A percentile compares a stretch with the other conserved stretches of the same genome.
phyloP scores from a whole-genome alignment of 208 protist species.

The Trypanosoma caninum region DNA sequence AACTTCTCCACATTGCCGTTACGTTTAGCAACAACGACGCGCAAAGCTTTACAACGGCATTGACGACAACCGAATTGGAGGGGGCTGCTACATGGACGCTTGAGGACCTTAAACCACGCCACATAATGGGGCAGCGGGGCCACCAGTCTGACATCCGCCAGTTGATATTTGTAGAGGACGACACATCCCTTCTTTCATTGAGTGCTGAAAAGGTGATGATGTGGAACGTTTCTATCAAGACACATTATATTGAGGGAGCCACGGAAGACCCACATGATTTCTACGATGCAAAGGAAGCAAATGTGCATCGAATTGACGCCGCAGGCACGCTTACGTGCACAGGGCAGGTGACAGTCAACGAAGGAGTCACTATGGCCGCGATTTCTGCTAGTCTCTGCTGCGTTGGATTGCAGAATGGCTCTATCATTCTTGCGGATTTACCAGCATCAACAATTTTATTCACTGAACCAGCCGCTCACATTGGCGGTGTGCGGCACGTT shows the following conservation, averaged over 20 bases:
- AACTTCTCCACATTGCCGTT: slow-evolving; percentile 72
- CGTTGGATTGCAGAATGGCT: slow-evolving; percentile 69
- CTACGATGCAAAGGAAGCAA: slow-evolving; percentile 73
- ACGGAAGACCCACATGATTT: slow-evolving; percentile 53
- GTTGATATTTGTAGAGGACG: slow-evolving; percentile 77
- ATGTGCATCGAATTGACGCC: slow-evolving; percentile 44
- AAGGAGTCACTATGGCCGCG: slow-evolving; percentile 51
- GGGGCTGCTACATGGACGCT: slow-evolving; percentile 59
- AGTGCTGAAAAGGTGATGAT: slow-evolving; percentile 79
- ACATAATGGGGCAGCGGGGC: slow-evolving; percentile 51
- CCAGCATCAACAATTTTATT: slow-evolving; percentile 76
- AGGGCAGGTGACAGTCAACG: slow-evolving; percentile 41
- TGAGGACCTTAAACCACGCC: slow-evolving; percentile 54
- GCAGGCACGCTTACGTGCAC: slow-evolving; percentile 53
- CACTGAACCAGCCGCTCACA: slow-evolving; percentile 78
- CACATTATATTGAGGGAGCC: slow-evolving; percentile 31
- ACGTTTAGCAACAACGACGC: slow-evolving; percentile 84
- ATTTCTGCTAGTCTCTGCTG: slow-evolving; percentile 67
- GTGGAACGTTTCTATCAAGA: slow-evolving; percentile 60
- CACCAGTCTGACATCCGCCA: slow-evolving; percentile 76
- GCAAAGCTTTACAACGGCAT: slow-evolving; percentile 61
- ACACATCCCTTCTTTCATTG: slow-evolving; percentile 74
- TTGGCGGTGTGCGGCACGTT: slow-evolving; percentile 74
- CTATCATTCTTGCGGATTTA: slow-evolving; percentile 64
- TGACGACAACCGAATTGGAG: slow-evolving; percentile 57